Evolutionary conservation across 352 stramenopile species (phyloP), one percentile per base, ranked within the genome.

Genomic region (Aphanomyces cochlioides): DNA sequence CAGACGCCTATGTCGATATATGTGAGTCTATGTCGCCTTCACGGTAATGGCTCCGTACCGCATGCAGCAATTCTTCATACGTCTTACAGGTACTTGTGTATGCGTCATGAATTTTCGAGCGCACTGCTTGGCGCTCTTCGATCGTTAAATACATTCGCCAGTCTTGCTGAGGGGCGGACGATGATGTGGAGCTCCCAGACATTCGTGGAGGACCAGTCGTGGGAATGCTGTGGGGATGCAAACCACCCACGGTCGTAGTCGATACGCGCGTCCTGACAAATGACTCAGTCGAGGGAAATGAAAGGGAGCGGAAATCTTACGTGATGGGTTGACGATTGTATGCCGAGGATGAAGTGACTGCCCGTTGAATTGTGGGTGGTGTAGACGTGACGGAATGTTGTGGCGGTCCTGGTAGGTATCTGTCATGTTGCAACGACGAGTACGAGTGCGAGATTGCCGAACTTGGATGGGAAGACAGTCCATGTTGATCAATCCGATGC

Each of bases 111-210:
- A 96, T 94, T 80, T 93, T 93, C 56, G 84, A 90, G 41, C 88
- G 86, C 66, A 96, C 85, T 47, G 87, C 85, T 76, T 93, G 86
- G 47, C 88, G 86, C 74, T 96, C 88, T 74, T 96, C 88, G 72
- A 96, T 93, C n/a, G 86, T 96, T 66, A 96, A 72, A 67, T 92
- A 94, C 86, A 91, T 93, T 53, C 88, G 79, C 88, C 88, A 96
- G 73, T 96, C 87, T 74, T 91, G 84, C 41, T 41, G 19, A 10
- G 45, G n/a, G 58, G 39, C 38, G 19, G 43, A 12, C 28, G 28
- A 28, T 28, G 28, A 28, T 28, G 28, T 28, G 28, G 28, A 28
- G 28, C 28, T 28, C 28, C 28, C 28, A 28, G 28, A 28, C 28
- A 28, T 28, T 28, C 28, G 28, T 28, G 28, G 28, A 28, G 28